A percentile compares a stretch with the other conserved stretches of the same genome.
These are phyloP conservation scores for Cytospora piceicola DNA, from an alignment of 2,329 filamentous ascomycete species.

Conservation along the genomic window DNA sequence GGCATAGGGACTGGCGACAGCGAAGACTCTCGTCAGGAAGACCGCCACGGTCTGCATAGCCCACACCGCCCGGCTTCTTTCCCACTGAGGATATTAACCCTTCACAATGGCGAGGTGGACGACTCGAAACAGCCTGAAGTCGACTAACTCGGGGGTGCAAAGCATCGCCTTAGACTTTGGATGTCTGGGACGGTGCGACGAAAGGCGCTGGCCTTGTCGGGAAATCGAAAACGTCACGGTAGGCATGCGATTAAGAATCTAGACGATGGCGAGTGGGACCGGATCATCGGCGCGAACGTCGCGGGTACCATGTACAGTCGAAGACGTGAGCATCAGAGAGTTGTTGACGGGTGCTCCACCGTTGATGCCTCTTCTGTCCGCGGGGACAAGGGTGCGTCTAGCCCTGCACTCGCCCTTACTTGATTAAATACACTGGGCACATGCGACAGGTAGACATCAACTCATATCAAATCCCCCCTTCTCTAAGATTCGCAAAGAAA, in stretches of 20 bases:
- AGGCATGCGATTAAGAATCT: slow-evolving; percentile 46
- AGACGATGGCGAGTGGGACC: slow-evolving; percentile 53
- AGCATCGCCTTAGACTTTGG: slow-evolving; percentile 53
- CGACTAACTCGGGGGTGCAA: slow-evolving; percentile 55
- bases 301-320: slow-evolving; percentile 58
- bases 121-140: slow-evolving; percentile 52
- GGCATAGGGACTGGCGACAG: slow-evolving; percentile 49
- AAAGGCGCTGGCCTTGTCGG: slow-evolving; percentile 59
- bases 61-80: slow-evolving; percentile 44
- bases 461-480: neutral
- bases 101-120: slow-evolving; percentile 46
- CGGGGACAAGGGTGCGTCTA: slow-evolving; percentile 43
- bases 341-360: slow-evolving; percentile 58
- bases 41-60: slow-evolving; percentile 46
- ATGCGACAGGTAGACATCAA: neutral
- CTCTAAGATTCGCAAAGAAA: slow-evolving; percentile 45
- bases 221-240: slow-evolving; percentile 50
- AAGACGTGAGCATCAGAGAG: slow-evolving; percentile 49
- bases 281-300: slow-evolving; percentile 52
- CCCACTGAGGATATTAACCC: slow-evolving; percentile 36
- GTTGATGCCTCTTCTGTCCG: slow-evolving; percentile 61
- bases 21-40: slow-evolving; percentile 42
- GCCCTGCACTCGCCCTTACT: neutral
- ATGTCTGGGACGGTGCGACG: slow-evolving; percentile 55
- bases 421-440: no score